A percentile compares a stretch with the other conserved stretches of the same genome.
These are phyloP conservation scores for Daldinia childiae DNA, from an alignment of 495 filamentous ascomycete species.

Conservation along the genomic window DNA sequence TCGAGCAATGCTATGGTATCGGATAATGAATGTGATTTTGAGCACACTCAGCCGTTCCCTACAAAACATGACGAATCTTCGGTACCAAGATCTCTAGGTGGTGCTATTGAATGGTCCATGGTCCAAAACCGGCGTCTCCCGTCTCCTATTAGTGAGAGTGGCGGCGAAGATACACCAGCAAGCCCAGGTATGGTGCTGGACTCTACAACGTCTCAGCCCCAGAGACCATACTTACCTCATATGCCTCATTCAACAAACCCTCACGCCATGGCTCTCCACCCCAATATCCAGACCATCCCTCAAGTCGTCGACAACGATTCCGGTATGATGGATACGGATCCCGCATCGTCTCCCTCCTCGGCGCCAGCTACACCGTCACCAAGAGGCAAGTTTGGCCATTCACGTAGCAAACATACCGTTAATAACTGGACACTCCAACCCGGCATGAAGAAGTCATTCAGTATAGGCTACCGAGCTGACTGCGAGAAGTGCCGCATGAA, in stretches of 20 bases:
- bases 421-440: conserved; percentile 60
- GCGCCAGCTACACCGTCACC: conserved; percentile 50
- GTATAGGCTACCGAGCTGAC: conserved; percentile 85
- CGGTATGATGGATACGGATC: conserved; percentile 49
- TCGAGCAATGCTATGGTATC: conserved; percentile 43
- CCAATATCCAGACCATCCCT: conserved; percentile 47
- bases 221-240: conserved; percentile 45
- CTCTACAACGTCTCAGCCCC: conserved; percentile 33
- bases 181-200: conserved; percentile 55
- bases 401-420: conserved; percentile 58
- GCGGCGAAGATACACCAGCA: conserved; percentile 56
- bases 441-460: conserved; percentile 72
- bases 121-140: conserved; percentile 67
- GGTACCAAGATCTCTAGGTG: conserved; percentile 49
- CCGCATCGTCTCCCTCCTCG: conserved; percentile 40
- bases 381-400: conserved; percentile 51
- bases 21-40: conserved; percentile 51
- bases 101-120: conserved; percentile 55
- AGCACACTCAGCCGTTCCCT: conserved; percentile 27
- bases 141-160: conserved; percentile 76
- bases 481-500: conserved; percentile 84
- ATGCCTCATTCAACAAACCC: conserved; percentile 47
- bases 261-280: conserved; percentile 43
- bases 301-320: conserved; percentile 37
- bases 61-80: conserved; percentile 44